A percentile compares a stretch with the other conserved stretches of the same genome.
Conservation (phyloP, 805 yeast genomes). For the Starmera pachycereana region DNA sequence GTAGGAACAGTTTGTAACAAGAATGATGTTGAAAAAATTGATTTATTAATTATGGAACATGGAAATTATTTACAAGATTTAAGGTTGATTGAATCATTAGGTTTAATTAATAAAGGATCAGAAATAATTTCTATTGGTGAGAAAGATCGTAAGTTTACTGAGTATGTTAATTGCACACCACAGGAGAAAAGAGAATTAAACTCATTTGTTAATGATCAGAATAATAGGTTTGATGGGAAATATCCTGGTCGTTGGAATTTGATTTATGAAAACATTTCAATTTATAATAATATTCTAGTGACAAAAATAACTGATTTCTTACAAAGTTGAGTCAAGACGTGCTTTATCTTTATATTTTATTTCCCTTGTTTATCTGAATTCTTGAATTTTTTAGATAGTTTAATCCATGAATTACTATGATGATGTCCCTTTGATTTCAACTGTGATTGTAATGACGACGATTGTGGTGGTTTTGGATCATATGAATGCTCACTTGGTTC, state of each 20-base stretch:
- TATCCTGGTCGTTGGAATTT: conserved; percentile 31
- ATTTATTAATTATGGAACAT: conserved; percentile 32
- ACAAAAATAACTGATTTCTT: conserved; percentile 13
- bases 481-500: conserved; percentile 5
- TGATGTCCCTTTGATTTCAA: too few relatives aligned
- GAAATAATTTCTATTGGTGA: conserved; percentile 31
- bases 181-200: conserved; percentile 21
- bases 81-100: conserved; percentile 29
- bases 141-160: conserved; percentile 23
- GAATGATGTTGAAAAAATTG: conserved; percentile 20
- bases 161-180: conserved; percentile 29
- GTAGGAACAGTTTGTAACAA: conserved; percentile 3
- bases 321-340: conserved; percentile 1
- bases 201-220: conserved; percentile 13
- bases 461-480: conserved; percentile 8
- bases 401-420: too few relatives aligned
- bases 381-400: too few relatives aligned
- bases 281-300: conserved; percentile 5
- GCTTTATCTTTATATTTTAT: too few relatives aligned
- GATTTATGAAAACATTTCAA: conserved; percentile 25
- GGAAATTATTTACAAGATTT: conserved; percentile 32
- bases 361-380: too few relatives aligned
- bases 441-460: too few relatives aligned
- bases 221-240: conserved; percentile 20
- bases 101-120: conserved; percentile 30